phyloP scores from a whole-genome alignment of 345 rosid species.

The Eucalyptus urophylla region DNA sequence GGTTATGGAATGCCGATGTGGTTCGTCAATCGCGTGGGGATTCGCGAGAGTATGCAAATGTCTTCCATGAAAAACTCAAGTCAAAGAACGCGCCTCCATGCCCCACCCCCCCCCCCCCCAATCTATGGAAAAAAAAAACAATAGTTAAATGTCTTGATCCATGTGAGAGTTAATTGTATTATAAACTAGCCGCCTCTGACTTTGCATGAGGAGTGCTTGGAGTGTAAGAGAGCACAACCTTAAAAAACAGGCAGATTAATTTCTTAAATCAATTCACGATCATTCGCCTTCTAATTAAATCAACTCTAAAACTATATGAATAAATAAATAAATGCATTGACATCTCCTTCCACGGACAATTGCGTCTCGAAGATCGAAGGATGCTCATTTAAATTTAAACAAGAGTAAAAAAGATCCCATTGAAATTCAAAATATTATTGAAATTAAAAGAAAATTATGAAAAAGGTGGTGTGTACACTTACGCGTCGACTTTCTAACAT shows the following conservation, averaged over 20 bases:
- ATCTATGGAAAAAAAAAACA: background rate
- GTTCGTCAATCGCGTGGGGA: background rate
- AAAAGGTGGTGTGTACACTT: background rate
- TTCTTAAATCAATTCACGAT: background rate
- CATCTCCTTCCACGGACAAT: background rate
- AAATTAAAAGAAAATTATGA: background rate
- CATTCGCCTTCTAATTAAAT: background rate
- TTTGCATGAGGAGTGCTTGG: background rate
- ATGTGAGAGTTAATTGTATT: background rate
- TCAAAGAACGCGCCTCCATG: background rate
- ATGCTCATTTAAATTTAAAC: background rate
- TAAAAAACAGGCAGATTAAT: background rate
- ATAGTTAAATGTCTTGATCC: background rate
- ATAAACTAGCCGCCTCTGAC: background rate
- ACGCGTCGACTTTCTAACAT: accelerated
- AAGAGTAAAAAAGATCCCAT: background rate
- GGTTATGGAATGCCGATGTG: background rate
- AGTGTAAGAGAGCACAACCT: background rate
- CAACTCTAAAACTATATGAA: background rate
- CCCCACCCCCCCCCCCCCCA: background rate
- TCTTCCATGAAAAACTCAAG: background rate
- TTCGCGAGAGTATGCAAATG: background rate
- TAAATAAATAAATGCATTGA: background rate
- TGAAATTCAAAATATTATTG: background rate
- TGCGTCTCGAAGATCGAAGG: background rate